These are phyloP conservation scores for Cercospora citrullina DNA, from an alignment of 2,329 filamentous ascomycete species.

Conservation along the genomic window DNA sequence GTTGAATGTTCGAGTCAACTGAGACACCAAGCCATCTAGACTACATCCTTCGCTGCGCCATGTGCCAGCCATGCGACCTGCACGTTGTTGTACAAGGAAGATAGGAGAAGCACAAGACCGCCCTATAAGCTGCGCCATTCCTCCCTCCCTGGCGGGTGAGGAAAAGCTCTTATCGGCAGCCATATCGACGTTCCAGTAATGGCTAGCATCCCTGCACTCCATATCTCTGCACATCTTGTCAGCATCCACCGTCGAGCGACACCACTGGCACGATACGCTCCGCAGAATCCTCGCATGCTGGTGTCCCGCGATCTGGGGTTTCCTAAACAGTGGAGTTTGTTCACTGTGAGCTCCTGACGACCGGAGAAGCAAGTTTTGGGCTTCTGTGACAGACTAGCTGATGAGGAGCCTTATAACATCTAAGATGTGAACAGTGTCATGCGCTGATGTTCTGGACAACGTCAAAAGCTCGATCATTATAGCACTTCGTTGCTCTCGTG, in stretches of 20 bases:
- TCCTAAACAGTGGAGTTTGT: constrained; percentile 14
- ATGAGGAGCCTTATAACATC: neutral
- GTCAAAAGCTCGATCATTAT: neutral
- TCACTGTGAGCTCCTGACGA: constrained; percentile 14
- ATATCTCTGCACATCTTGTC: neutral
- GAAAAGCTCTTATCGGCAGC: neutral
- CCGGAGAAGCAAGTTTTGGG: constrained; percentile 26
- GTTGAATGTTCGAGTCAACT: neutral
- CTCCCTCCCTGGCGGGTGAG: too few species aligned
- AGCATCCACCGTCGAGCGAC: neutral
- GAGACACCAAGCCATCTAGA: constrained; percentile 1
- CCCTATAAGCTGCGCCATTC: too few species aligned
- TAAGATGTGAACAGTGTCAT: neutral
- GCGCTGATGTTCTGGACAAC: neutral
- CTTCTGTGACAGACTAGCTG: neutral
- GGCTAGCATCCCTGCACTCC: neutral
- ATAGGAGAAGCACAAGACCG: neutral
- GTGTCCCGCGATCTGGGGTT: constrained; percentile 26
- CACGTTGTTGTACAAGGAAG: neutral
- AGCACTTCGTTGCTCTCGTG: neutral
- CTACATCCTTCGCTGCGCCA: neutral
- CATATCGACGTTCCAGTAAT: neutral
- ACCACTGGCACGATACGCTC: neutral
- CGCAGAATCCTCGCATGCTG: constrained; percentile 3
- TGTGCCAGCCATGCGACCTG: neutral